phyloP scores from a whole-genome alignment of 768 basidiomycete genomes.

The Suillus paluster region DNA sequence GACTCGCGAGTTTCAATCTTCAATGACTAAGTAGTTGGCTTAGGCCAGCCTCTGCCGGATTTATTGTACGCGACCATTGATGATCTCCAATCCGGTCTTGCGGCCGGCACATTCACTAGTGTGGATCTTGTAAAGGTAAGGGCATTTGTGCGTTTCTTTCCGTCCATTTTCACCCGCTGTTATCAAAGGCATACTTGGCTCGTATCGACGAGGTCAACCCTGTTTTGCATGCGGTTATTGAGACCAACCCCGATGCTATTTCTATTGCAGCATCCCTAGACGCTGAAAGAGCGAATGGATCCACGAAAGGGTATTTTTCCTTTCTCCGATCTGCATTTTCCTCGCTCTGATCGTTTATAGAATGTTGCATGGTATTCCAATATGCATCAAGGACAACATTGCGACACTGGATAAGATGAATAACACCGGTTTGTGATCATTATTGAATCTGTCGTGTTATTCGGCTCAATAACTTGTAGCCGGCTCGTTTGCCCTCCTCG shows the following conservation, averaged over 20 bases:
- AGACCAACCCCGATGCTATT: slow-evolving; percentile 3
- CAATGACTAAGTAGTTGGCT: not conserved
- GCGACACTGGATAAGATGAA: slow-evolving; percentile 6
- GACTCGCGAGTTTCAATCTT: not conserved
- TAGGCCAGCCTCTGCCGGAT: slow-evolving; percentile 7
- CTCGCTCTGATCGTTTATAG: not conserved
- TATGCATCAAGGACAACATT: slow-evolving; percentile 6
- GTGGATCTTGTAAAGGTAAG: not conserved
- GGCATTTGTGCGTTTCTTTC: too few relatives aligned
- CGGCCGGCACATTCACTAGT: slow-evolving; percentile 3
- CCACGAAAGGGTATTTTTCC: not conserved
- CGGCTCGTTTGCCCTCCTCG: slow-evolving; percentile 2
- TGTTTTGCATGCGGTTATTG: slow-evolving; percentile 1
- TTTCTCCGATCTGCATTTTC: not conserved
- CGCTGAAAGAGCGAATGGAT: not conserved
- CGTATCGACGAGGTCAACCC: slow-evolving; percentile 2
- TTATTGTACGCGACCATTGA: slow-evolving; percentile 2
- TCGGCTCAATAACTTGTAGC: not conserved
- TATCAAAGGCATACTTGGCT: slow-evolving; percentile 9
- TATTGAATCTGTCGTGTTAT: not conserved
- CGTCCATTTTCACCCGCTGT: not conserved
- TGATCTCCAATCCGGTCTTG: slow-evolving; percentile 3
- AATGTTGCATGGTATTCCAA: not conserved
- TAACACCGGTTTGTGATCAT: not conserved
- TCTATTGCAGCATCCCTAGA: not conserved